A percentile compares a stretch with the other conserved stretches of the same genome.
Evolutionary conservation across 148 eudicot species (phyloP).

Genomic region (Chenopodium berlandieri): DNA sequence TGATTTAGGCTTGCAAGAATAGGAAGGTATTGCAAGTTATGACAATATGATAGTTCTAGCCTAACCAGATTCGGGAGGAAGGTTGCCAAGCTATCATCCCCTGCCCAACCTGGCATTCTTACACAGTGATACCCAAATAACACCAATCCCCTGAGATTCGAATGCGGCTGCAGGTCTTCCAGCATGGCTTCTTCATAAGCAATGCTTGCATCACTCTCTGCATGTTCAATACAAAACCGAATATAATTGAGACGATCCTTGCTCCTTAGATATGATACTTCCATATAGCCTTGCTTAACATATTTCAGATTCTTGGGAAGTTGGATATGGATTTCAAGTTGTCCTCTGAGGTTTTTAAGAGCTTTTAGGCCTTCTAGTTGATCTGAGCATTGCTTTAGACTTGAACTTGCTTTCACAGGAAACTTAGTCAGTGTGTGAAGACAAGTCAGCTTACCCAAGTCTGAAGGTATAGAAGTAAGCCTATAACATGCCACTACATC

Average conservation of each 20-base stretch:
- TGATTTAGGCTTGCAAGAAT: slow-evolving; percentile 5
- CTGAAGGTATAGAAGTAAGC: slow-evolving; percentile 10
- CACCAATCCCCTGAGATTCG: slow-evolving; percentile 17
- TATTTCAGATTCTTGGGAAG: not conserved
- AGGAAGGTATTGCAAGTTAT: slow-evolving; percentile 4
- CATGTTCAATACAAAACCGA: slow-evolving; percentile 3
- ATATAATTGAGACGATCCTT: slow-evolving; percentile 12
- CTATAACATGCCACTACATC: slow-evolving; percentile 15
- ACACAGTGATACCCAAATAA: slow-evolving; percentile 16
- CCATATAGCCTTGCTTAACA: slow-evolving; percentile 5
- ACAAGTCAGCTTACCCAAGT: slow-evolving; percentile 13
- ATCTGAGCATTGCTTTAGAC: slow-evolving; percentile 1
- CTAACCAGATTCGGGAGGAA: slow-evolving; percentile 25
- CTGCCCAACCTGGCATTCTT: slow-evolving; percentile 24
- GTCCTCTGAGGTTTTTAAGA: slow-evolving; percentile 12
- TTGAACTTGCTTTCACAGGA: not conserved
- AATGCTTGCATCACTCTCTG: not conserved
- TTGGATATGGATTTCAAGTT: slow-evolving; percentile 4
- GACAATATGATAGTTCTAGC: not conserved
- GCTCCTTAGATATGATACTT: slow-evolving; percentile 10
- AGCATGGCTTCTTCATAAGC: slow-evolving; percentile 14
- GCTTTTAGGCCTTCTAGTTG: slow-evolving; percentile 23
- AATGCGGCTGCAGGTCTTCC: slow-evolving; percentile 24
- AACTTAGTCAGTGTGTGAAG: slow-evolving; percentile 16
- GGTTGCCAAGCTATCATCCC: slow-evolving; percentile 7